Evolutionary conservation across 768 basidiomycete genomes (phyloP).

Genomic region (Phlebiopsis flavidoalba): DNA sequence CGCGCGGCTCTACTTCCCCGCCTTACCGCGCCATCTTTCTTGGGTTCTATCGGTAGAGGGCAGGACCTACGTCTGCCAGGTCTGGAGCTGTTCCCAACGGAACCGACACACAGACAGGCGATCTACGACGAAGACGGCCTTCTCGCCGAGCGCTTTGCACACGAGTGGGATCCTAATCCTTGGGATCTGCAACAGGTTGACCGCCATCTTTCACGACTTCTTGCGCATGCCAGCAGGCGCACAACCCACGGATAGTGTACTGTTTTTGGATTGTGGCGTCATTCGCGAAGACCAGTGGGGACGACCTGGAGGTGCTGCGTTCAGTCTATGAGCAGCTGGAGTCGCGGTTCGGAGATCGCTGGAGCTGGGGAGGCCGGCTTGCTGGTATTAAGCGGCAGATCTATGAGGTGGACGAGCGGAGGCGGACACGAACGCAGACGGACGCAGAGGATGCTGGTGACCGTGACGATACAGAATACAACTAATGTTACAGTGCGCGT

Average conservation of each 20-base stretch:
- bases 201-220: conserved; percentile 56
- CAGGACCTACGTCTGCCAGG: conserved; percentile 8
- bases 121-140: neutral
- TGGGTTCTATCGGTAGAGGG: conserved; percentile 67
- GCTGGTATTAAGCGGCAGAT: conserved; percentile 40
- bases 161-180: neutral
- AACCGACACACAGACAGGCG: neutral
- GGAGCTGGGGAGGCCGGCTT: conserved; percentile 40
- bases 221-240: conserved; percentile 45
- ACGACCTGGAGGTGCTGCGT: conserved; percentile 45
- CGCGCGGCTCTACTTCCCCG: conserved; percentile 19
- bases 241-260: conserved; percentile 37
- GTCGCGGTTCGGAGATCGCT: conserved; percentile 41
- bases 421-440: neutral
- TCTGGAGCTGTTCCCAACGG: neutral
- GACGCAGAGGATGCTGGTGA: neutral
- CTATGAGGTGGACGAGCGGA: conserved; percentile 14
- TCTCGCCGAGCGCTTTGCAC: neutral
- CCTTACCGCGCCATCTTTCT: conserved; percentile 41
- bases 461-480: conserved; percentile 2
- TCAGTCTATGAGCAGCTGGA: conserved; percentile 55
- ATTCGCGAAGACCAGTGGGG: conserved; percentile 53
- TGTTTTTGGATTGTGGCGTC: conserved; percentile 70
- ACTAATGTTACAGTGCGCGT: conserved; percentile 3
- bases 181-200: conserved; percentile 61